These are phyloP conservation scores for Xylaria arbuscula DNA, from an alignment of 2,329 filamentous ascomycete species.

Conservation along the genomic window DNA sequence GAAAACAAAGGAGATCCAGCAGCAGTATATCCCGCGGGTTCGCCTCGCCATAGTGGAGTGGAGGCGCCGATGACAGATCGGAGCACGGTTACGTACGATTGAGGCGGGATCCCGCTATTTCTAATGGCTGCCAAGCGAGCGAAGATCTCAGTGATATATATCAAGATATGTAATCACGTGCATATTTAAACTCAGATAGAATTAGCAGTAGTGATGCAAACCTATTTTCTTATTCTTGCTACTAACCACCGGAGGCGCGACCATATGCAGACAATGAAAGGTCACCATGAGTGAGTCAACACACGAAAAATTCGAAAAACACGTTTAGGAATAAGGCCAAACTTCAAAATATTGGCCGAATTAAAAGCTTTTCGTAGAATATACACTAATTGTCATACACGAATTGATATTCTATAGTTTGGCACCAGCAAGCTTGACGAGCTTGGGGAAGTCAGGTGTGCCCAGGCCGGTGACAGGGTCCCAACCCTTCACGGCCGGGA, in stretches of 20 bases:
- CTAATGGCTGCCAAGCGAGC: too few relatives aligned
- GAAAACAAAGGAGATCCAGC: not conserved
- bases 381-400: slow-evolving; percentile 12
- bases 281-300: too few relatives aligned
- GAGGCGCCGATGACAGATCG: not conserved
- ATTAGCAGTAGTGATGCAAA: too few relatives aligned
- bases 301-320: too few relatives aligned
- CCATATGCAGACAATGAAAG: too few relatives aligned
- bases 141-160: too few relatives aligned
- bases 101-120: too few relatives aligned
- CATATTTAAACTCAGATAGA: too few relatives aligned
- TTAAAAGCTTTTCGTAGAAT: slow-evolving; percentile 9
- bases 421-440: slow-evolving; percentile 44
- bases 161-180: too few relatives aligned
- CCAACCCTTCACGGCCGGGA: slow-evolving; percentile 49
- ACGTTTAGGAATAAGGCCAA: too few relatives aligned
- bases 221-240: too few relatives aligned
- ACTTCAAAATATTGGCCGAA: not conserved
- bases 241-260: too few relatives aligned
- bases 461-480: slow-evolving; percentile 52
- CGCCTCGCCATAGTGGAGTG: not conserved
- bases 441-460: slow-evolving; percentile 48
- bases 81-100: not conserved
- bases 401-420: slow-evolving; percentile 31
- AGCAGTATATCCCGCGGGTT: not conserved